phyloP scores from a whole-genome alignment of 352 stramenopile species.

The Globisporangium solare region DNA sequence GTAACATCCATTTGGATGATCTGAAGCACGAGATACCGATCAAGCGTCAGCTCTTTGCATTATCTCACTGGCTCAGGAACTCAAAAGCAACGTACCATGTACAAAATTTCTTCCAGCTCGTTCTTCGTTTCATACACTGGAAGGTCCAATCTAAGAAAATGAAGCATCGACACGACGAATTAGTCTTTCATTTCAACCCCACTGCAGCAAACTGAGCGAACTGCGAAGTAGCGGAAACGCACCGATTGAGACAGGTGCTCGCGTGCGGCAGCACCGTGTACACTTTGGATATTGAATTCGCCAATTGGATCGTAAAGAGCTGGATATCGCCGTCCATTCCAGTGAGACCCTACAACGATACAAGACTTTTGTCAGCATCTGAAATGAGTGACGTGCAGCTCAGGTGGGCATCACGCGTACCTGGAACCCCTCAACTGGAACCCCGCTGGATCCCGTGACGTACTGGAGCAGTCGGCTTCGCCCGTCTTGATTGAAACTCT shows the following conservation, averaged over 20 bases:
- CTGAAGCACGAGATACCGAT: constrained; percentile 15
- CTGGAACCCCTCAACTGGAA: constrained; percentile 80
- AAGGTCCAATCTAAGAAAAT: constrained; percentile 53
- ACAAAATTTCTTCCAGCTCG: constrained; percentile 92
- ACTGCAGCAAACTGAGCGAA: no score
- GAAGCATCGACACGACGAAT: constrained; percentile 2
- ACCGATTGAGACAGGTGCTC: constrained; percentile 84
- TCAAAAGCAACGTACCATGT: constrained; percentile 62
- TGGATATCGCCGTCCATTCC: constrained; percentile 71
- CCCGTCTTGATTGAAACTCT: constrained; percentile 50
- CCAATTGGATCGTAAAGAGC: constrained; percentile 69
- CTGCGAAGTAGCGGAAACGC: background rate
- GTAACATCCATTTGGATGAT: constrained; percentile 73
- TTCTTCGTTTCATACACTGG: constrained; percentile 77
- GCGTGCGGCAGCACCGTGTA: constrained; percentile 67
- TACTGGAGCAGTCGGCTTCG: constrained; percentile 77
- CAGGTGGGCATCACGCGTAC: constrained; percentile 11
- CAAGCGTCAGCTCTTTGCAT: no score
- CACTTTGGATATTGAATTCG: constrained; percentile 29
- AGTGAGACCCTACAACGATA: constrained; percentile 39
- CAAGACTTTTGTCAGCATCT: background rate
- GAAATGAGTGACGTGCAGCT: background rate
- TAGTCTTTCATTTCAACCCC: no score
- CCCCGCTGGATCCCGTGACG: constrained; percentile 73
- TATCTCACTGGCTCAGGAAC: constrained; percentile 1